Base-by-base conservation (phyloP, 768 basidiomycete genomes). In the Inosperma sp. region DNA sequence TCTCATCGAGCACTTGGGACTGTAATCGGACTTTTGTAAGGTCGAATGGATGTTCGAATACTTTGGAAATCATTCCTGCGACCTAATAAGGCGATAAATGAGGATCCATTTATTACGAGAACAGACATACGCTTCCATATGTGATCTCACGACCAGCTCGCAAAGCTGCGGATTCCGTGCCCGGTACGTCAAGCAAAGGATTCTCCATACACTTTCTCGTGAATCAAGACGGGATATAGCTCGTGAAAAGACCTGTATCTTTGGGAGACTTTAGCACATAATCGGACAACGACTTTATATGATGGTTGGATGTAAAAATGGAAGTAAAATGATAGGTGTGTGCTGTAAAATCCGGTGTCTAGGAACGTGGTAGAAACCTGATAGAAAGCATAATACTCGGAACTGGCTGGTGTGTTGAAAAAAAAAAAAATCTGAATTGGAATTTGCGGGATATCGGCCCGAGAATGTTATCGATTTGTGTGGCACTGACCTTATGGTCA, bases 11-110 rank as follows among this genome's bases (percentile, higher is more conserved):
- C 4, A 91, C 85, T 65, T 95, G 93, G 3, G 88, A 79, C 69
- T 95, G 93, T 12, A 96, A 73, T 43, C 91, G 81, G 53, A 97
- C 93, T 71, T 94, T 94, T 56, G 89, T 86, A 30, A 95, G 77
- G 70, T 95, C 93, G 61, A 93, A 93, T 3, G 93, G 93, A 62
- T 93, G 91, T 69, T 93, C 93, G 57, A 94, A 86, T 6, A 93
- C 75, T 68, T 92, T 90, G 17, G 90, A 86, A 9, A 80, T 76
- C 74, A 93, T 89, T 9, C 92, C 91, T 44, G 92, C 88, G 19
- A 79, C 64, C 88, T 88, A 47, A 39, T 48, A 22, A 12, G 36
- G 33, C 25, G 43, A 53, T 16, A 42, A 43, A 49, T 30, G 21
- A 5, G 16, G 3, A 21, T 39, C 48, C 36, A 37, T 29, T 45